Evolutionary conservation across 2,329 filamentous ascomycete species (phyloP).

Genomic region (Trichoderma citrinoviride): DNA sequence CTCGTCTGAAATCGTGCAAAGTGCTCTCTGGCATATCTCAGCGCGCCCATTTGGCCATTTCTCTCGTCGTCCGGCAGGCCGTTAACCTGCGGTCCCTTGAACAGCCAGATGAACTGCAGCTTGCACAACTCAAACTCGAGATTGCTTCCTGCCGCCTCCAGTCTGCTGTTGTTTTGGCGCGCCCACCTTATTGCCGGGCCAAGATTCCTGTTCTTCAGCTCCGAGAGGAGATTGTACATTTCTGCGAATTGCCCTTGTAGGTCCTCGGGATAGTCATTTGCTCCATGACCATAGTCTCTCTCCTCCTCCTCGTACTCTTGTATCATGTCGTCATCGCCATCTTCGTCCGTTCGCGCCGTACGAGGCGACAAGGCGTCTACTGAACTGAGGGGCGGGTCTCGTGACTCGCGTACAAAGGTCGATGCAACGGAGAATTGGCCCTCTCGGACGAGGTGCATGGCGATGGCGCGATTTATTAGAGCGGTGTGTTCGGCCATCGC

Average conservation of each 20-base stretch:
- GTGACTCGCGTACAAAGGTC: slow-evolving; percentile 75
- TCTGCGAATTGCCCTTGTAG: slow-evolving; percentile 79
- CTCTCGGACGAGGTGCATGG: slow-evolving; percentile 93
- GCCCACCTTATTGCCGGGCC: slow-evolving; percentile 87
- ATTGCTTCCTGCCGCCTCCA: slow-evolving; percentile 84
- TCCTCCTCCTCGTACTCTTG: slow-evolving; percentile 30
- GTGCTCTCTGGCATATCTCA: slow-evolving; percentile 71
- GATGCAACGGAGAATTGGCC: slow-evolving; percentile 87
- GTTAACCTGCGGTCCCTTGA: slow-evolving; percentile 59
- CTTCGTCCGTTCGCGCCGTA: slow-evolving; percentile 27
- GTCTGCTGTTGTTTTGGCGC: slow-evolving; percentile 61
- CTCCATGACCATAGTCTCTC: slow-evolving; percentile 27
- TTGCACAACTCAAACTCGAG: slow-evolving; percentile 93
- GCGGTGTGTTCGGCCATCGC: slow-evolving; percentile 70
- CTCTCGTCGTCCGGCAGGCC: slow-evolving; percentile 52
- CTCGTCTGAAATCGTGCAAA: slow-evolving; percentile 73
- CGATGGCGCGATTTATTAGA: slow-evolving; percentile 88
- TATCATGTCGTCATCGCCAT: slow-evolving; percentile 37
- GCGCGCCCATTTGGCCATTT: slow-evolving; percentile 62
- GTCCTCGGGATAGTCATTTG: slow-evolving; percentile 40
- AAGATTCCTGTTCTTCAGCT: slow-evolving; percentile 73
- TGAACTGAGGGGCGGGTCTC: slow-evolving; percentile 34
- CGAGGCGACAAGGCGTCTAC: slow-evolving; percentile 23
- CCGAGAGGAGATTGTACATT: slow-evolving; percentile 86
- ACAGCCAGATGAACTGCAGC: slow-evolving; percentile 86